Base-by-base conservation (phyloP, 202 grass and related monocot species). In the Schoenoplectus tabernaemontani region DNA sequence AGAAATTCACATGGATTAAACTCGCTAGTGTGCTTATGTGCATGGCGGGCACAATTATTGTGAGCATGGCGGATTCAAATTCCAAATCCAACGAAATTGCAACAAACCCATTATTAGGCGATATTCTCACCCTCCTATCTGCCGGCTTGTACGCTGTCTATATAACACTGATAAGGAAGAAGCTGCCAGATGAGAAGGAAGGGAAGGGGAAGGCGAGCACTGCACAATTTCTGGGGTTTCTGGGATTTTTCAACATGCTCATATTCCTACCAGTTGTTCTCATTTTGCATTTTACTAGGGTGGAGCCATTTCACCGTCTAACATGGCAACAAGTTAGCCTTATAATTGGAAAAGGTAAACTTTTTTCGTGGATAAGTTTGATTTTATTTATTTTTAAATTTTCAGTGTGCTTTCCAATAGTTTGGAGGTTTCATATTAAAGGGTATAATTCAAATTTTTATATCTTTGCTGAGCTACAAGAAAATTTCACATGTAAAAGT, bases 1-100 rank as follows among this genome's bases (percentile, higher is more conserved):
- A 99, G 82, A 95, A 78, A 77, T 95, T 99, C 81, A 92, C 96
- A 58, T 99, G 89, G 87, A 16, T 95, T 79, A 99, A 99, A 84
- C 90, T 99, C 50, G 53, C 87, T 38, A 92, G 96, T 30, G 96
- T 99, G 66, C 96, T 99, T 76, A 78, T 95, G 73, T 99, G 96
- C 81, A 99, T 99, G 92, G 90, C 83, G 70, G 96, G 96, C 42
- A 99, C 96, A 11, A 89, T 99, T 81, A 85, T 99, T 81, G 96
- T 99, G 36, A 99, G 96, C 65, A 81, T 99, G 41, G 89, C 85
- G 9, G 96, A 99, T 91, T 95, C 96, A 60, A 81, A 76, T 51
- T 85, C 50, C 70, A 56, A 73, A 42, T 39, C 75, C 16, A 99
- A 86, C 89, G 74, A 77, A 43, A 78, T 99, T 51, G 90, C 90